These are phyloP conservation scores for Quercus dentata DNA, from an alignment of 306 rosid genomes.

Conservation along the genomic window DNA sequence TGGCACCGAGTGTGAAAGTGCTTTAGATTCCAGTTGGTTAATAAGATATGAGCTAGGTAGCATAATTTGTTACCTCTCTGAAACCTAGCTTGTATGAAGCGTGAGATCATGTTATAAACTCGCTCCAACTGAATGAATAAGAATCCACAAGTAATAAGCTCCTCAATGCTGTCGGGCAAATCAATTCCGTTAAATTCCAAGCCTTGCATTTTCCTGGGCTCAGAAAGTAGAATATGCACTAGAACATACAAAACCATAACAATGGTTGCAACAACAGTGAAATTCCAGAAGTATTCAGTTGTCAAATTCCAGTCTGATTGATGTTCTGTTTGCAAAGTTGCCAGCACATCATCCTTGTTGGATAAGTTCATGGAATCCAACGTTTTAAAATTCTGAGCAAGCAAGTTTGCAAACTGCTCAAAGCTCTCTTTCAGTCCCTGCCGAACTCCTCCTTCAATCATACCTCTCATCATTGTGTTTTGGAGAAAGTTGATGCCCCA, in stretches of 20 bases:
- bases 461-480: conserved; percentile 72
- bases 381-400: conserved; percentile 48
- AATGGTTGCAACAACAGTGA: conserved; percentile 54
- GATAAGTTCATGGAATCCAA: conserved; percentile 32
- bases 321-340: conserved; percentile 45
- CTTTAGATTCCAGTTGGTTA: conserved; percentile 8
- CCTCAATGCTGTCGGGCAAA: conserved; percentile 84
- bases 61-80: conserved; percentile 49
- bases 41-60: background rate
- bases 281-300: conserved; percentile 55
- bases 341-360: conserved; percentile 53
- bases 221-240: conserved; percentile 56
- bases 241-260: conserved; percentile 50
- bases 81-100: conserved; percentile 71
- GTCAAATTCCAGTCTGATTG: conserved; percentile 64
- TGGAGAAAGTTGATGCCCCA: conserved; percentile 72
- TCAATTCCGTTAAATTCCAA: conserved; percentile 78
- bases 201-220: conserved; percentile 49
- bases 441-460: conserved; percentile 70
- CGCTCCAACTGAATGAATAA: conserved; percentile 57
- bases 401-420: conserved; percentile 42
- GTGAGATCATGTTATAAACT: conserved; percentile 58
- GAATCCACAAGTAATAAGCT: conserved; percentile 65
- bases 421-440: conserved; percentile 82
- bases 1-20: conserved; percentile 1